Conservation (phyloP, 306 rosid species). For the Mimosa pudica region DNA sequence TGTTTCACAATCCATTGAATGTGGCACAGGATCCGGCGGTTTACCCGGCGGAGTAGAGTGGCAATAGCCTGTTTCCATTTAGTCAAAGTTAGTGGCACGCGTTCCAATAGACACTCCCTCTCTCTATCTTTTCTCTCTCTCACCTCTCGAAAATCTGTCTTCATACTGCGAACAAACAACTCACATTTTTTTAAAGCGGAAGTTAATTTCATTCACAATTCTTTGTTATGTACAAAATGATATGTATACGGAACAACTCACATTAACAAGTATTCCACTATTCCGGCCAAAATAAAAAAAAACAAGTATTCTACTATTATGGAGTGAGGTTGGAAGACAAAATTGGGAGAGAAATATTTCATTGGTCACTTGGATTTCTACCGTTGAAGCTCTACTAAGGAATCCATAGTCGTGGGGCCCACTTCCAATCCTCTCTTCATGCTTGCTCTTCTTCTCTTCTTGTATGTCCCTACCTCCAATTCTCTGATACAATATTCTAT, state of each 20-base stretch:
- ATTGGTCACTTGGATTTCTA: constrained; percentile 7
- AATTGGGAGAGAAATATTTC: constrained; percentile 30
- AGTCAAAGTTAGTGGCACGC: too few relatives aligned
- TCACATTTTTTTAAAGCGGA: too few relatives aligned
- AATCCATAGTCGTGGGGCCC: constrained; percentile 27
- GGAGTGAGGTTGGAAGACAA: constrained; percentile 3
- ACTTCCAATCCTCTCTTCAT: background rate
- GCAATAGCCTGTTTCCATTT: too few relatives aligned
- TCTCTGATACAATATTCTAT: constrained; percentile 12
- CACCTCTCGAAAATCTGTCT: too few relatives aligned
- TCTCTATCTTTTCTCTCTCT: too few relatives aligned
- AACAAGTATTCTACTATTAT: background rate
- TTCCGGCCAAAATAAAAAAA: too few relatives aligned
- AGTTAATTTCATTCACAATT: too few relatives aligned
- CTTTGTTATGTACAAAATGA: too few relatives aligned
- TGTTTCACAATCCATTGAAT: too few relatives aligned
- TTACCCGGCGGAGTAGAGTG: too few relatives aligned
- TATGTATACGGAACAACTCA: background rate
- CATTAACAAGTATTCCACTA: background rate
- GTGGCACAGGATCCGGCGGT: too few relatives aligned
- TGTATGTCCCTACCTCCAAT: constrained; percentile 28
- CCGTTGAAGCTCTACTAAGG: constrained; percentile 23
- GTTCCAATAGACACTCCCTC: too few relatives aligned
- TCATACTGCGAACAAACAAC: background rate
- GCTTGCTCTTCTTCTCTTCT: constrained; percentile 17